A percentile compares a stretch with the other conserved stretches of the same genome.
Evolutionary conservation across 1,284 basidiomycete species (phyloP).

Genomic region (Ganoderma boninense): DNA sequence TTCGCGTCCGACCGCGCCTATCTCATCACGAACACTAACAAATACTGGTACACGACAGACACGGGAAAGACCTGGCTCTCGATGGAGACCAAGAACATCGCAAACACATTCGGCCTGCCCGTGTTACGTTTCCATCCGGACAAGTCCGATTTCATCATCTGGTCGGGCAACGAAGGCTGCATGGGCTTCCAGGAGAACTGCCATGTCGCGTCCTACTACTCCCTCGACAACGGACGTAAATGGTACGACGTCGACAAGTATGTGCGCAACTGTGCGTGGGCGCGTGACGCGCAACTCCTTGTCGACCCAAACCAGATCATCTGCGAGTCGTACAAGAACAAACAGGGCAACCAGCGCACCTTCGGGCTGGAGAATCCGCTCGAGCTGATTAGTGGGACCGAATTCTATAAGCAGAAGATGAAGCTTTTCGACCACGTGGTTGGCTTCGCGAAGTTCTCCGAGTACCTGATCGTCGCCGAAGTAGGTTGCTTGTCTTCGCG

Average conservation of each 20-base stretch:
- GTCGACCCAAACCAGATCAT: conserved; percentile 90
- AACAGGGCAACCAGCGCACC: conserved; percentile 81
- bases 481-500: conserved; percentile 50
- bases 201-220: conserved; percentile 78
- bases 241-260: conserved; percentile 89
- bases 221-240: conserved; percentile 77
- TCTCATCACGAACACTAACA: conserved; percentile 77
- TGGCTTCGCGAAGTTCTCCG: conserved; percentile 96
- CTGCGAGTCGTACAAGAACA: conserved; percentile 89
- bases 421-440: conserved; percentile 89
- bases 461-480: conserved; percentile 95
- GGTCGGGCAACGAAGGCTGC: conserved; percentile 85
- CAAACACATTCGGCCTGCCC: conserved; percentile 83
- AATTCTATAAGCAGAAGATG: conserved; percentile 78
- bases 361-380: conserved; percentile 72
- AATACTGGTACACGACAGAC: conserved; percentile 86
- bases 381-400: conserved; percentile 81
- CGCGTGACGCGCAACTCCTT: conserved; percentile 78
- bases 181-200: conserved; percentile 57
- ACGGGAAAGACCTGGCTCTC: conserved; percentile 80
- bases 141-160: conserved; percentile 87
- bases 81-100: conserved; percentile 67
- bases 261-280: conserved; percentile 94
- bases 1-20: conserved; percentile 87
- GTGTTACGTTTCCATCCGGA: conserved; percentile 90